phyloP scores from a whole-genome alignment of 2,329 filamentous ascomycete genomes.

The Atkinsonella hypoxylon region DNA sequence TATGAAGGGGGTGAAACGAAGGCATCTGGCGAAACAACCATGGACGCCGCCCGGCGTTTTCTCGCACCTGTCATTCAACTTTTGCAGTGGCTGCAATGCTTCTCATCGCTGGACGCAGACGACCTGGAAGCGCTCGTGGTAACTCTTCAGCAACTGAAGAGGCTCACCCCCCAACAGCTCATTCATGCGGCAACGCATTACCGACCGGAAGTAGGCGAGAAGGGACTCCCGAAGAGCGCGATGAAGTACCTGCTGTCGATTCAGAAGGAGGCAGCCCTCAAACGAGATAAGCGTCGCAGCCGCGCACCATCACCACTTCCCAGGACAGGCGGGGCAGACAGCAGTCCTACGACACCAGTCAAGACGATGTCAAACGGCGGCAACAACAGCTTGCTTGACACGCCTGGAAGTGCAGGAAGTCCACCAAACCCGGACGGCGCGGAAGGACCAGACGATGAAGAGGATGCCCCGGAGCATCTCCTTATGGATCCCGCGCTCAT shows the following conservation, averaged over 20 bases:
- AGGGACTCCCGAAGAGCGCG: conserved; percentile 75
- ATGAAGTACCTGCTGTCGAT: conserved; percentile 75
- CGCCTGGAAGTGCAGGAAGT: conserved; percentile 28
- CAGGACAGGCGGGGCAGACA: conserved; percentile 19
- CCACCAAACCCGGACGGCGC: conserved; percentile 24
- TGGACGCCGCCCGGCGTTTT: conserved; percentile 74
- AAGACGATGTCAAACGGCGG: conserved; percentile 24
- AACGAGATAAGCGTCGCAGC: conserved; percentile 42
- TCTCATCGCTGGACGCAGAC: conserved; percentile 77
- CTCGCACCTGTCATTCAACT: conserved; percentile 85
- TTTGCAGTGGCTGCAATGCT: conserved; percentile 94
- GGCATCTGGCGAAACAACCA: conserved; percentile 72
- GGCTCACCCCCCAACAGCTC: conserved; percentile 75
- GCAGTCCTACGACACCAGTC: conserved; percentile 32
- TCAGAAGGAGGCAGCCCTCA: conserved; percentile 58
- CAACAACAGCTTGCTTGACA: conserved; percentile 25
- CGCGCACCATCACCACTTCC: conserved; percentile 31
- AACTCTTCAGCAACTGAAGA: conserved; percentile 79
- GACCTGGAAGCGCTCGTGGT: conserved; percentile 80
- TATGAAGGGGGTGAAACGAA: conserved; percentile 86
- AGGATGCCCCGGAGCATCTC: conserved; percentile 60
- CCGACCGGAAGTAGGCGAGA: conserved; percentile 88
- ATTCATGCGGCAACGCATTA: conserved; percentile 90
- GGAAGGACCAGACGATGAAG: conserved; percentile 34
- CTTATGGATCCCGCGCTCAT: conserved; percentile 83